Base-by-base conservation (phyloP, 768 basidiomycete genomes). In the Nidularia sp. region DNA sequence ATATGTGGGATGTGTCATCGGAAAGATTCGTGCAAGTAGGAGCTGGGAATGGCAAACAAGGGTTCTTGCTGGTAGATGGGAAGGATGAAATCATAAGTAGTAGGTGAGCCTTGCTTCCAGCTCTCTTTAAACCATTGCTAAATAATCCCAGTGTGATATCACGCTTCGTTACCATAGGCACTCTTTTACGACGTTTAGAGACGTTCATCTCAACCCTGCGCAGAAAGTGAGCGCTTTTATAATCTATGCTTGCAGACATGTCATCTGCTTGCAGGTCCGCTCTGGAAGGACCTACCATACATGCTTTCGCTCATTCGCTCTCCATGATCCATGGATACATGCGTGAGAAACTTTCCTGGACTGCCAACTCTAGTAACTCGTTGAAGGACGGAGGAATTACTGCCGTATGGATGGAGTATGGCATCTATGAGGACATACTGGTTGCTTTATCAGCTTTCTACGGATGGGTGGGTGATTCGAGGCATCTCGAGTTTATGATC, bases 81-180 rank as follows among this genome's bases (percentile, higher is more conserved):
- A 81, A 77, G 60, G 81, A 84, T 57, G 76, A 81, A 48, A 59
- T 72, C 5, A 67, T 85, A 9, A 84, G 79, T 56, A 57, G 60
- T 49, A 88, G 88, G 90, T 85, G 31, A 41, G 67, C 52, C 4
- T 41, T 41, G 15, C 39, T 41, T 29, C 39, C 39, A 12, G 39
- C 39, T 4, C 25, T 29, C 15, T 41, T 41, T 41, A 41, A 41
- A 18, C 15, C 12, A 3, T 5, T 5, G 39, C 39, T 41, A 29
- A 29, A 29, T 29, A 29, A 29, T 41, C 39, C 10, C 42, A 90
- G 88, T 63, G 62, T 87, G 5, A 64, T 83, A 22, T 66, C 70
- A 35, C 77, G 85, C 5, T 92, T 92, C 64, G 54, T 89, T 32
- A 75, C 71, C 5, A 83, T 93, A 46, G 90, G 90, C 5, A 82